Base-by-base conservation (phyloP, 306 rosid genomes). In the Hippophae rhamnoides region DNA sequence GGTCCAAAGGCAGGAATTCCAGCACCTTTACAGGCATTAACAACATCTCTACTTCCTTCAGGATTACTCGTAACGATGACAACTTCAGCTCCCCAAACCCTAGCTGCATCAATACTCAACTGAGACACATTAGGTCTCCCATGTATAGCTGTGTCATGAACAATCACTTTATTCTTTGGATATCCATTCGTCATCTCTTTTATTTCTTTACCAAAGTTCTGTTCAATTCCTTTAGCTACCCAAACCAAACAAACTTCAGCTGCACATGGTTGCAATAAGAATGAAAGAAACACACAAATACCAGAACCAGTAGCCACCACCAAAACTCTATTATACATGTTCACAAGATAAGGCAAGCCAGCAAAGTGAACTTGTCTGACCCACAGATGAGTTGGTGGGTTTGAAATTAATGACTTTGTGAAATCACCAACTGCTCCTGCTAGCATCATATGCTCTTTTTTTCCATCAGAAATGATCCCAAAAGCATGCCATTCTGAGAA, bases 261-360 rank as follows among this genome's bases (percentile, higher is more conserved):
- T 1, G 69, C 23, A 12, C 73, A 69, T 27, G 62, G 68, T 70
- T 83, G 95, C 75, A 86, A 23, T 6, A 83, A 74, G 66, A 79
- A 86, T 52, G 87, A 86, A 23, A 86, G 54, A 59, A 86, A 86
- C 54, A 86, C 87, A 62, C 90, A 78, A 41, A 86, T 78, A 5
- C 95, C 95, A 0, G 95, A 83, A 5, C 87, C 87, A 8, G 92
- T 84, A n/a, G 92, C 92, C 41, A 84, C 92, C 45, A 81, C 27
- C 62, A 81, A 46, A 65, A 67, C 83, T 57, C 77, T 84, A 13
- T 76, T 57, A 31, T 81, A 81, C 81, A 84, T 59, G 41, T 79
- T 74, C 60, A 81, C 85, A 9, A 81, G 74, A 54, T 81, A 84
- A 23, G 92, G 85, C 44, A 81, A 56, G 8, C 92, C 92, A 3